Base-by-base conservation (phyloP, 208 protist species). In the Endotrypanum monterogeii region DNA sequence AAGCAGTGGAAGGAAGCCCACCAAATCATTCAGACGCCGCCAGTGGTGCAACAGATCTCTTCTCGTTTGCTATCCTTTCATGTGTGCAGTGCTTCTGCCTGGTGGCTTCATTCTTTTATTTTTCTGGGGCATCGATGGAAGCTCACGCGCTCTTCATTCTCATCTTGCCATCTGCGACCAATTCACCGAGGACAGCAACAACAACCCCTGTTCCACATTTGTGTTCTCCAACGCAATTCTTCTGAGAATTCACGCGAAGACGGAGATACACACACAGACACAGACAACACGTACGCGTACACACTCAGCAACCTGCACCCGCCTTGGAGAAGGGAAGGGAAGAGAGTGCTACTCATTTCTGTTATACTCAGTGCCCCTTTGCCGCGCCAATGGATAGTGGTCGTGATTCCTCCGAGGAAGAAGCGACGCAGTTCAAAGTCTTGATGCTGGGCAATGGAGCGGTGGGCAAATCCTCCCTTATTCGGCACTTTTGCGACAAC, bases 381-480 rank as follows among this genome's bases (percentile, higher is more conserved):
- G n/a, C 25, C 3, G 20, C 41, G 25, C 61, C 62, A 56, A 95
- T 96, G 91, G 80, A 94, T 58, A 95, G 89, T 80, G 87, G 87
- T 20, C 91, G 87, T 74, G 90, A 83, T 65, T 84, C 75, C 28
- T 83, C 83, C 2, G 87, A 93, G 4, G 80, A 81, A 3, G 79
- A 73, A 3, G 50, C 71, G 9, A 63, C 65, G 18, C 85, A 88
- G 63, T 94, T 90, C 75, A 95, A 96, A 55, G 84, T 97, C 1
- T 66, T 90, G 11, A 56, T 97, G 50, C 62, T 97, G 23, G 94
- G 94, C 14, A 86, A 97, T 71, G 89, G 90, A n/a, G 84, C 91
- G 9, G 95, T 97, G 0, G 96, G 97, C 14, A 99, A 99, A 83
- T 98, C 95, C 12, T 98, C 95, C 2, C 85, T 98, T 20, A 95